Base-by-base conservation (phyloP, 176 grass and related monocot genomes). In the Lolium multiflorum region DNA sequence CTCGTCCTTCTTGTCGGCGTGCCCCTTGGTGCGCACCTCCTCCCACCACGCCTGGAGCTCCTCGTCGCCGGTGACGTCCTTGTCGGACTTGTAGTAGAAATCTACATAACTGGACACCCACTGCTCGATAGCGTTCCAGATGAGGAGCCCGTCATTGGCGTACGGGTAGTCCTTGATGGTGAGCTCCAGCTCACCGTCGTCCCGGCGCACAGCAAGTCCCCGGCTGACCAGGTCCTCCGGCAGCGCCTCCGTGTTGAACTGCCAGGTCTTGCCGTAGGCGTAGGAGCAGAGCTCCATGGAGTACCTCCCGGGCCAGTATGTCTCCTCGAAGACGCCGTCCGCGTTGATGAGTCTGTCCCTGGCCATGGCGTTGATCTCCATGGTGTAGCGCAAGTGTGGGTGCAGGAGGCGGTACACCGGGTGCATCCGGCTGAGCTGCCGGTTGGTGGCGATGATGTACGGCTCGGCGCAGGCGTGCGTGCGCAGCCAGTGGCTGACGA, bases 1-100 rank as follows among this genome's bases (percentile, higher is more conserved):
- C 93, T 98, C 95, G 71, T 93, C 80, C 82, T 95, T 93, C 91
- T 98, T 98, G 89, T 98, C 93, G 4, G 51, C 95, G 82, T 95
- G 95, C 2, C 93, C 95, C 77, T 89, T 83, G 67, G 88, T 98
- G 58, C 91, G 88, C 38, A 95, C 92, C 81, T 98, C 95, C 9
- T 87, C 77, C 95, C 95, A 95, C 91, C 89, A 98, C 31, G 31
- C 31, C 31, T 35, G 31, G 31, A 35, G 31, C 31, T 35, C 31
- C 2, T 35, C 3, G 31, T 35, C 31, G 31, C 31, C 3, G 31
- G 31, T 35, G 3, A 35, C 3, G 3, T 35, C 31, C 31, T 35
- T 3, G 31, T 35, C 31, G 31, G 31, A 35, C 31, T 35, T 35
- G 31, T 35, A 35, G 31, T 35, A 35, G 31, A 35, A 35, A 35